phyloP scores from a whole-genome alignment of 495 filamentous ascomycete species.

The Aspergillus coremiiformis region DNA sequence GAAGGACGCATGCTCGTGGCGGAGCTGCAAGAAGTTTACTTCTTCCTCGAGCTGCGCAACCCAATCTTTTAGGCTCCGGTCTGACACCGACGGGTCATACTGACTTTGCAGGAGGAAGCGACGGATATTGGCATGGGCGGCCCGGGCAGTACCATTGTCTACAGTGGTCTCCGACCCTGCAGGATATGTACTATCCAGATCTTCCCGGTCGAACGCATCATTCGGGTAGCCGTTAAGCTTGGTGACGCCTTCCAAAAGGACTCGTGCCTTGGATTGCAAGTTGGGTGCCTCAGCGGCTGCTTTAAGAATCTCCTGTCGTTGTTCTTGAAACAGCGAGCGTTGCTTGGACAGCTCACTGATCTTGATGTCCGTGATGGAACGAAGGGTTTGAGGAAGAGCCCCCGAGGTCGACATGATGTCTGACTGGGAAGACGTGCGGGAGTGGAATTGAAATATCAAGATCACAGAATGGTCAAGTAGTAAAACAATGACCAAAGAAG shows the following conservation, averaged over 20 bases:
- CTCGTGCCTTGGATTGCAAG: conserved; percentile 23
- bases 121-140: conserved; percentile 31
- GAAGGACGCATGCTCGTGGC: conserved; percentile 53
- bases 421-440: too few species aligned
- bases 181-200: conserved; percentile 20
- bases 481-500: too few species aligned
- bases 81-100: conserved; percentile 50
- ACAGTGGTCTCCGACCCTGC: conserved; percentile 10
- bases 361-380: conserved; percentile 59
- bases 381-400: conserved; percentile 53
- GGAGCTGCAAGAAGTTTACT: conserved; percentile 44
- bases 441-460: too few species aligned
- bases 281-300: conserved; percentile 20
- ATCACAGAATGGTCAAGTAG: too few species aligned
- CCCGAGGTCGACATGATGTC: conserved; percentile 22
- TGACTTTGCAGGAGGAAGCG: conserved; percentile 50
- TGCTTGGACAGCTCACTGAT: conserved; percentile 55
- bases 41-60: conserved; percentile 42
- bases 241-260: conserved; percentile 35
- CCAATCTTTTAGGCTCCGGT: conserved; percentile 38
- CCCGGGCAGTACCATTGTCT: conserved; percentile 15
- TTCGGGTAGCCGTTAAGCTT: conserved; percentile 30
- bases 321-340: conserved; percentile 43
- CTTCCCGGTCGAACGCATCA: conserved; percentile 32
- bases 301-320: conserved; percentile 26